Percentiles rank a stretch among this genome's conserved stretches.
Conservation (phyloP, 2,329 filamentous ascomycete species). For the Arthroderma uncinatum region DNA sequence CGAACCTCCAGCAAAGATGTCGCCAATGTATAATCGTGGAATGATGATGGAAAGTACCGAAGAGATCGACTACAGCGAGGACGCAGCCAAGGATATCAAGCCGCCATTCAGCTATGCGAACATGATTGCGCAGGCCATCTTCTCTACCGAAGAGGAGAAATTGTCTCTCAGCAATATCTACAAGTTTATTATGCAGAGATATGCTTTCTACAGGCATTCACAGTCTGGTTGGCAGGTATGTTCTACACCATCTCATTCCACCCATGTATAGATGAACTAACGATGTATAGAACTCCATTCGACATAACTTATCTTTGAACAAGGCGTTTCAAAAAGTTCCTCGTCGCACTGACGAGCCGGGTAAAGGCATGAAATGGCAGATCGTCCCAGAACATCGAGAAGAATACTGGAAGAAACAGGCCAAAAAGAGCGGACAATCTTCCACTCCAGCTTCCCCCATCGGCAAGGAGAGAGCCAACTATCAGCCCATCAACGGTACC, state of each 20-base stretch:
- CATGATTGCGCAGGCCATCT: constrained; percentile 91
- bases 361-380: constrained; percentile 99
- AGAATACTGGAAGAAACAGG: constrained; percentile 67
- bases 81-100: constrained; percentile 82
- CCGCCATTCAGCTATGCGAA: constrained; percentile 94
- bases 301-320: constrained; percentile 90
- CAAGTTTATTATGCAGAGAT: constrained; percentile 78
- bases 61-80: constrained; percentile 53
- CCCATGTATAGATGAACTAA: background rate
- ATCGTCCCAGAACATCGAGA: constrained; percentile 74
- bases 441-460: constrained; percentile 38
- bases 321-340: constrained; percentile 92
- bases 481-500: constrained; percentile 27
- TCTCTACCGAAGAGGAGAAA: constrained; percentile 75
- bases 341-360: constrained; percentile 83
- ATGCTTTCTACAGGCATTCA: constrained; percentile 82
- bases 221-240: constrained; percentile 84
- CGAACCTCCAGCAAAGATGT: constrained; percentile 26
- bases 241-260: constrained; percentile 12
- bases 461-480: constrained; percentile 31
- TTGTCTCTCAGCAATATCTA: constrained; percentile 89
- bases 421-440: constrained; percentile 34
- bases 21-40: constrained; percentile 39
- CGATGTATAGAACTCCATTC: constrained; percentile 67
- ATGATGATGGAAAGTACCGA: constrained; percentile 45